Evolutionary conservation across 805 yeast species (phyloP).

Genomic region (Candida montana): DNA sequence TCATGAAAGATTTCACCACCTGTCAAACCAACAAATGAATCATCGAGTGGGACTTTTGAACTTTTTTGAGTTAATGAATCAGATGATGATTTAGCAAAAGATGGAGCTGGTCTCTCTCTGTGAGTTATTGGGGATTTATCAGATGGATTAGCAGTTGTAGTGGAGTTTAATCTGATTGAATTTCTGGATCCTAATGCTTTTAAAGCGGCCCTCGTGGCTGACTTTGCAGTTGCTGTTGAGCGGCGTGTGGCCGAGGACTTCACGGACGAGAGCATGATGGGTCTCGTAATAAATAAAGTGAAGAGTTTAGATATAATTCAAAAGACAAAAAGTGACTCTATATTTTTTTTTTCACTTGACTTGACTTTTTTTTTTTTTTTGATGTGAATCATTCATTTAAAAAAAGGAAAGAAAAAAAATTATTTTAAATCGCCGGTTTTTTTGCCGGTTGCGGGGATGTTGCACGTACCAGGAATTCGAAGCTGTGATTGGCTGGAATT

Average conservation of each 20-base stretch:
- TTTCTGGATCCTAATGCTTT: constrained; percentile 4
- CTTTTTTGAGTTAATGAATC: constrained; percentile 1
- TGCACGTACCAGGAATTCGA: background rate
- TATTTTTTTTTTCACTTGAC: too few species aligned
- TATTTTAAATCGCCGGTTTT: too few species aligned
- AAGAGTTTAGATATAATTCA: too few species aligned
- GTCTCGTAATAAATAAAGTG: too few species aligned
- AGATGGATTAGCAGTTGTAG: constrained; percentile 10
- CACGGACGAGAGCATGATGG: background rate
- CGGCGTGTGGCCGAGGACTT: background rate
- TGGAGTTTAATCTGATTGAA: constrained; percentile 5
- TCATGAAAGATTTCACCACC: constrained; percentile 99
- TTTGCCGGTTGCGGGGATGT: too few species aligned
- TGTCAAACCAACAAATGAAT: constrained; percentile 89
- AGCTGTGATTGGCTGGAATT: background rate
- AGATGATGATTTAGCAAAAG: constrained; percentile 19
- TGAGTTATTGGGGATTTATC: constrained; percentile 4
- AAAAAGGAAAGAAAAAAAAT: too few species aligned
- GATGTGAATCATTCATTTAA: background rate
- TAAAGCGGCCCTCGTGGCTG: background rate
- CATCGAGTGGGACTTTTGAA: constrained; percentile 41
- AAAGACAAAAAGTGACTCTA: too few species aligned
- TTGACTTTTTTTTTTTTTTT: too few species aligned
- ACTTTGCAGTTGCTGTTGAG: background rate
- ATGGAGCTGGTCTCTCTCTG: constrained; percentile 26